phyloP scores from a whole-genome alignment of 768 basidiomycete genomes.

The Mycena floridula region DNA sequence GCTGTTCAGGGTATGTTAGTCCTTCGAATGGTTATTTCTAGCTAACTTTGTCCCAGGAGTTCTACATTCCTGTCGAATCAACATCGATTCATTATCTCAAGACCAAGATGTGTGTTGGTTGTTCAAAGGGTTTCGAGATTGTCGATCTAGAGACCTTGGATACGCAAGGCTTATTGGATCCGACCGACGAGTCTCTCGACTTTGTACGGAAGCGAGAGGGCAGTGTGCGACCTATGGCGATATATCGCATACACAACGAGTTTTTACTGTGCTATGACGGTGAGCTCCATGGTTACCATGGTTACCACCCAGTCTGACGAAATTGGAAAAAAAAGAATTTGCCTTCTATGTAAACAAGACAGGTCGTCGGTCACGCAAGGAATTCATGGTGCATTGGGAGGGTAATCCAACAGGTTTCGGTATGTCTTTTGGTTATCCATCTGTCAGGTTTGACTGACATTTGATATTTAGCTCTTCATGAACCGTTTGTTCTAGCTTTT shows the following conservation, averaged over 20 bases:
- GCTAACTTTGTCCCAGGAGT: conserved; percentile 56
- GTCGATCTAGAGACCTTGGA: conserved; percentile 96
- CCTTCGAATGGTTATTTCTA: not conserved
- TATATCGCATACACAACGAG: conserved; percentile 94
- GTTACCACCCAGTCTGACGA: not conserved
- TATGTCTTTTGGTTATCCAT: conserved; percentile 32
- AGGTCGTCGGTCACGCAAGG: conserved; percentile 82
- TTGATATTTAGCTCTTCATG: conserved; percentile 71
- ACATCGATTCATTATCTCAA: conserved; percentile 96
- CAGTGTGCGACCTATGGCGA: conserved; percentile 88
- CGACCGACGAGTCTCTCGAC: conserved; percentile 83
- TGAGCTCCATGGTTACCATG: conserved; percentile 30
- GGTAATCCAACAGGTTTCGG: conserved; percentile 92
- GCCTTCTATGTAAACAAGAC: conserved; percentile 99
- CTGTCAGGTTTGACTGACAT: not conserved
- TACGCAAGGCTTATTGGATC: conserved; percentile 93
- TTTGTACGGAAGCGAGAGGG: conserved; percentile 85
- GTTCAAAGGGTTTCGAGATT: conserved; percentile 96
- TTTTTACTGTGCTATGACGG: conserved; percentile 98
- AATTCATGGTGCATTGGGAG: conserved; percentile 98
- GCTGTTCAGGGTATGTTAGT: conserved; percentile 73
- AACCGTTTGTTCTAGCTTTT: conserved; percentile 95
- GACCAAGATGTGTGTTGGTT: conserved; percentile 95
- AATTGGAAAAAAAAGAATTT: conserved; percentile 57
- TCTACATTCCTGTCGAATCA: conserved; percentile 97